Evolutionary conservation across 192 early-diverging fungal species (phyloP).

Genomic region (Umbelopsis vinacea): DNA sequence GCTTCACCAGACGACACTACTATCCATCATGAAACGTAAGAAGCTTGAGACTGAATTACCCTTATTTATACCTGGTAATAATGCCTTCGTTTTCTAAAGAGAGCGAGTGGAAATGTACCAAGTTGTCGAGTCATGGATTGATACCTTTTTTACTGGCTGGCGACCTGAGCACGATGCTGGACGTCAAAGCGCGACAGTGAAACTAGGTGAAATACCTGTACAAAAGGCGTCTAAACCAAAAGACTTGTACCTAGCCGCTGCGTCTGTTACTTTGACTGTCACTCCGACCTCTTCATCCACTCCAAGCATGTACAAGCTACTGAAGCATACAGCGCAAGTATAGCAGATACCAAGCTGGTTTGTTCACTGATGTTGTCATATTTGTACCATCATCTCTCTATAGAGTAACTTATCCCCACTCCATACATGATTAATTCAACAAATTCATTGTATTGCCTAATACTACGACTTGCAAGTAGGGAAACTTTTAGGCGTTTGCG

Average conservation of each 20-base stretch:
- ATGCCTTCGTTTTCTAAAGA: neutral
- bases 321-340: neutral
- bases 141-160: neutral
- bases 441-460: too few relatives aligned
- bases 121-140: neutral
- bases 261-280: neutral
- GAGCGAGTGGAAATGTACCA: constrained; percentile 2
- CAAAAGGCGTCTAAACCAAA: neutral
- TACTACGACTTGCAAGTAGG: too few relatives aligned
- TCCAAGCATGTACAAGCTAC: neutral
- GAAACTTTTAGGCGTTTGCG: too few relatives aligned
- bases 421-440: too few relatives aligned
- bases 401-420: too few relatives aligned
- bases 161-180: neutral
- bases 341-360: too few relatives aligned
- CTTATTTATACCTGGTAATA: neutral
- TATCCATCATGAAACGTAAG: neutral
- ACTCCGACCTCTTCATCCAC: neutral
- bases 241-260: neutral
- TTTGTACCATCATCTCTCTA: too few relatives aligned
- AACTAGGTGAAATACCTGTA: too few relatives aligned
- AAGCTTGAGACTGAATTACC: neutral
- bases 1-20: neutral
- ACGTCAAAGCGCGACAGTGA: too few relatives aligned
- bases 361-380: too few relatives aligned